phyloP scores from a whole-genome alignment of 169 alveolate genomes.

The Cryptosporidium tyzzeri region DNA sequence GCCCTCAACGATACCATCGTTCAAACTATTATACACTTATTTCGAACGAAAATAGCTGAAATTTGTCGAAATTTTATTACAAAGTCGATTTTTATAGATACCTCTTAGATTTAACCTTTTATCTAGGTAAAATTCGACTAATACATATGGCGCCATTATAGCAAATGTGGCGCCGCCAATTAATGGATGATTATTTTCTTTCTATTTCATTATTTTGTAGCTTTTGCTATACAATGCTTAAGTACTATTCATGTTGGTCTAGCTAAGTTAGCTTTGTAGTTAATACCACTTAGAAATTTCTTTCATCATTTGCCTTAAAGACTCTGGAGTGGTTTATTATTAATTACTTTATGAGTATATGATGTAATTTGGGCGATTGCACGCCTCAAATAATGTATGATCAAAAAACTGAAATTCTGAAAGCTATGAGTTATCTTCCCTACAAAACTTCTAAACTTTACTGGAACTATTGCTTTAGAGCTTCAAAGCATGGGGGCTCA shows the following conservation, averaged over 20 bases:
- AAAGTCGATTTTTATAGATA: conserved; percentile 4
- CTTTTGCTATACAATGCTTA: too few species aligned
- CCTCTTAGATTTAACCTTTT: not conserved
- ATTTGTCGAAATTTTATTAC: not conserved
- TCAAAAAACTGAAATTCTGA: not conserved
- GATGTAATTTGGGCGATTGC: too few species aligned
- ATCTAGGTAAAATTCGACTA: conserved; percentile 52
- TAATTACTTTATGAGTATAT: too few species aligned
- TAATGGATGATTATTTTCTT: not conserved
- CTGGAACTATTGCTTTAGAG: not conserved
- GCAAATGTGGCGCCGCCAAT: not conserved
- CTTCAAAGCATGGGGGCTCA: not conserved
- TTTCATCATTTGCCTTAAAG: not conserved
- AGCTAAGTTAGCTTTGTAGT: not conserved
- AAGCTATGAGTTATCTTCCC: not conserved
- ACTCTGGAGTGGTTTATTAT: not conserved
- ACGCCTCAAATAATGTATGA: not conserved
- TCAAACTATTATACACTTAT: not conserved
- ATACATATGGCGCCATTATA: conserved; percentile 1
- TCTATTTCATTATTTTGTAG: not conserved
- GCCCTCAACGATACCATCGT: conserved; percentile 2
- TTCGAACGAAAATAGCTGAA: conserved; percentile 4
- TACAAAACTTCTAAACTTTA: too few species aligned
- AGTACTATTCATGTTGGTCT: too few species aligned
- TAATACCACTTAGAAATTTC: not conserved